Evolutionary conservation across 225 moss, liverwort and hornwort species (phyloP), one percentile per base, ranked within the genome.

Genomic region (Marchantia polymorpha): DNA sequence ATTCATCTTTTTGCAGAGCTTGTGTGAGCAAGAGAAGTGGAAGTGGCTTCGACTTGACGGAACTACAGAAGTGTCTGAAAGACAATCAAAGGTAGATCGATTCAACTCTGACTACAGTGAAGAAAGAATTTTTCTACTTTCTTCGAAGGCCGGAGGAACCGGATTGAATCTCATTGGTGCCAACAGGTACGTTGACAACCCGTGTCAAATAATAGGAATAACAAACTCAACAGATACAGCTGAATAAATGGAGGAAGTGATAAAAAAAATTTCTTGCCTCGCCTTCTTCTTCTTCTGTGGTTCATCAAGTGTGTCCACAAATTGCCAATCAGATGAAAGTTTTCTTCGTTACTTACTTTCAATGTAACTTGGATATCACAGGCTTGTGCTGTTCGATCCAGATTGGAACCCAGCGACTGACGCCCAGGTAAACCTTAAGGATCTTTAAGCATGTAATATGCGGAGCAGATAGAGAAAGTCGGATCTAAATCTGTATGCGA

Each of bases 331-430:
- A 47, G 22, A 48, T 19, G 15, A 39, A 39, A 5, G 8, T 20
- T 69, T 46, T 20, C 47, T 17, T 48, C 50, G 25, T 23, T 52
- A 51, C 3, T 72, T 5, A 23, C 14, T 22, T 10, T 8, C 25
- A 23, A 12, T 50, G 49, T 50, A 20, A 23, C 47, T 56, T 64
- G n/a, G 7, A 22, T 31, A 46, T 3, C 61, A 29, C 88, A 95
- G 95, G 79, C 83, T 95, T 53, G 91, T 95, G 69, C 87, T 95
- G 31, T 95, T 95, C 82, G 95, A 95, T 84, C 95, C 93, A 76
- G 95, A 95, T 65, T 95, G 95, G 95, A 95, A 95, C 86, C 95
- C 93, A 76, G 95, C 95, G 14, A 95, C 95, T 27, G 93, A 95
- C 89, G 92, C 91, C 60, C 93, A 95, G 92, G 95, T 92, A 83